A percentile compares a stretch with the other conserved stretches of the same genome.
phyloP scores from a whole-genome alignment of 371 early-diverging fungal genomes.

The Gilbertella persicaria region DNA sequence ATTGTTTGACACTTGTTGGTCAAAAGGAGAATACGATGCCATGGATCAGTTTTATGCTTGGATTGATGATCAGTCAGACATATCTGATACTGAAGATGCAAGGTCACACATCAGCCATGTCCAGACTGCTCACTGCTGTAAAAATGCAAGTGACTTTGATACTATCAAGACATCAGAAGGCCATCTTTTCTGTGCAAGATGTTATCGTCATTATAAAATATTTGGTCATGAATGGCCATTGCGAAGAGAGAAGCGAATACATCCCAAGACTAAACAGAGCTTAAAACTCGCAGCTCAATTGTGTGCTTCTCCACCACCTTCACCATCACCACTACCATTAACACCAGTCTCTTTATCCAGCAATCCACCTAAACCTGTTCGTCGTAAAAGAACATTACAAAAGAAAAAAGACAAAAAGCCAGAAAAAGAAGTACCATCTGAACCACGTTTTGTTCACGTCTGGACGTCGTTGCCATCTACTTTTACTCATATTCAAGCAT shows the following conservation, averaged over 20 bases:
- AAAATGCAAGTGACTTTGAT: slow-evolving; percentile 1
- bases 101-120: not conserved
- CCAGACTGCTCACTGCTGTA: not conserved
- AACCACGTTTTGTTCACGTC: too few relatives aligned
- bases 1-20: not conserved
- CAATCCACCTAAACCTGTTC: not conserved
- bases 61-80: slow-evolving; percentile 12
- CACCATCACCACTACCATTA: not conserved
- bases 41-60: slow-evolving; percentile 14
- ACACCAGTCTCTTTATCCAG: not conserved
- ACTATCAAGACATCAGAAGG: not conserved
- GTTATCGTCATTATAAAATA: slow-evolving; percentile 28
- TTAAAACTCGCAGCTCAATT: too few relatives aligned
- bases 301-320: not conserved
- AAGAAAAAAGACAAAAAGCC: too few relatives aligned
- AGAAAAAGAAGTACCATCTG: too few relatives aligned
- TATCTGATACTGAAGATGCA: slow-evolving; percentile 1
- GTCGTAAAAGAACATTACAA: too few relatives aligned
- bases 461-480: not conserved
- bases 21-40: slow-evolving; percentile 17
- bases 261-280: not conserved
- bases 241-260: not conserved
- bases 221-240: slow-evolving; percentile 23
- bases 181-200: slow-evolving; percentile 16
- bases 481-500: not conserved